Evolutionary conservation across 2,329 filamentous ascomycete genomes (phyloP), one percentile per base, ranked within the genome.

Genomic region (Microascus cirrosus): DNA sequence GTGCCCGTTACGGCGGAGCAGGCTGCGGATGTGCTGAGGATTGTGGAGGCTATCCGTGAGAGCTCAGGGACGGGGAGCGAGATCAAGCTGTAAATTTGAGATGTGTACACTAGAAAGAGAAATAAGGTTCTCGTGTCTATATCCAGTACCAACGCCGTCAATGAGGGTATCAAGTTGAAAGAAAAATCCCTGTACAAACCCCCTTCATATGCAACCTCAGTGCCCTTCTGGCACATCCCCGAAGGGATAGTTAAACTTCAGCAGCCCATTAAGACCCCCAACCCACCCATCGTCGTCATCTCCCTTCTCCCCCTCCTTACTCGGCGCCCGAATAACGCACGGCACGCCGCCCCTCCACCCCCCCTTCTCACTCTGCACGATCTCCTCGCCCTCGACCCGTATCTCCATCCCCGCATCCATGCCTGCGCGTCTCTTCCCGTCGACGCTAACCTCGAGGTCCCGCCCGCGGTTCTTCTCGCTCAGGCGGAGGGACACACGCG

Each of bases 191-290:
- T 11, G 18, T 11, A 20, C 11, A 22, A 22, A 50, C 8, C 39
- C 6, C 39, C n/a, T 45, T 5, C 8, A n/a, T 18, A n/a, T n/a
- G 15, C 15, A 15, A 18, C 13, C 39, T 45, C 39, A 45, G 15
- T n/a, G 15, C n/a, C 20, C 20, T 20, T 24, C 45, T 3, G 45
- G 48, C 48, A 48, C 34, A 32, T 60, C 58, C 32, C 94, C 94
- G 77, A 97, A 97, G 0, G 93, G 92, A 73, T 96, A 90, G 70
- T 99, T 99, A 70, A 97, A 99, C 74, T 99, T 99, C 64, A 99
- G 74, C 66, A 97, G 69, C 11, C 90, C 90, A 68, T 96, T 99
- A 67, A 99, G 72, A 0, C 94, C 93, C 1, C 93, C 93, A 2
- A 99, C 93, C 94, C 94, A 99, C 20, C 93, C 90, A 70, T 97